A percentile compares a stretch with the other conserved stretches of the same genome.
Conservation (phyloP, 169 alveolate species). For the Plasmodium fragile region DNA sequence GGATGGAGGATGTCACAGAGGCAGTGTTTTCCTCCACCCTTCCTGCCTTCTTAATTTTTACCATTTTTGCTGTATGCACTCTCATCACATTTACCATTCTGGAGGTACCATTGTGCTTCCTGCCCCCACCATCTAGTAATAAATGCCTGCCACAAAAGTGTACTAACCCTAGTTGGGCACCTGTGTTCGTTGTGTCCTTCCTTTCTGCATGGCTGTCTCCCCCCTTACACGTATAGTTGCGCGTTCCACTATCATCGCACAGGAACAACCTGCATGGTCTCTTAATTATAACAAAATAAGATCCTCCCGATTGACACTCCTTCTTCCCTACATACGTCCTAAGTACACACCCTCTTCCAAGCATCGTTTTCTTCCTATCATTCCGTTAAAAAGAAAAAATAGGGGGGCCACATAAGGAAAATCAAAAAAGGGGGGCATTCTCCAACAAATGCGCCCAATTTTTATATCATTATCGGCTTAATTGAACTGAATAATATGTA, state of each 20-base stretch:
- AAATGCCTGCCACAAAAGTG: neutral
- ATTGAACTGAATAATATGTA: neutral
- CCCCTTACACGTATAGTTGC: neutral
- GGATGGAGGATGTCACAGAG: neutral
- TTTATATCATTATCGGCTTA: neutral
- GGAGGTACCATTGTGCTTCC: neutral
- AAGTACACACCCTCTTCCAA: conserved; percentile 7
- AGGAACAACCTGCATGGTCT: neutral
- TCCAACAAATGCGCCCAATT: neutral
- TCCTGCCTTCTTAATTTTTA: neutral
- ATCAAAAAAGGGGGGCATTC: neutral
- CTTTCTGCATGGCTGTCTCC: neutral
- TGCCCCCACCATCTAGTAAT: neutral
- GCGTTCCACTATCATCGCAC: neutral
- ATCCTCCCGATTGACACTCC: neutral
- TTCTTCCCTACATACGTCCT: conserved; percentile 11
- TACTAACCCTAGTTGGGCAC: neutral
- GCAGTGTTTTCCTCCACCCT: neutral
- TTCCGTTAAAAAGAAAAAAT: conserved; percentile 2
- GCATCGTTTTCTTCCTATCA: conserved; percentile 35
- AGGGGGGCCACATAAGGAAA: neutral
- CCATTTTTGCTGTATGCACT: neutral
- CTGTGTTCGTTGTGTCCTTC: neutral
- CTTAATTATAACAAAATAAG: neutral
- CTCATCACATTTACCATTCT: neutral